Conservation (phyloP, 768 basidiomycete species). For the Rhodotorula paludigena region DNA sequence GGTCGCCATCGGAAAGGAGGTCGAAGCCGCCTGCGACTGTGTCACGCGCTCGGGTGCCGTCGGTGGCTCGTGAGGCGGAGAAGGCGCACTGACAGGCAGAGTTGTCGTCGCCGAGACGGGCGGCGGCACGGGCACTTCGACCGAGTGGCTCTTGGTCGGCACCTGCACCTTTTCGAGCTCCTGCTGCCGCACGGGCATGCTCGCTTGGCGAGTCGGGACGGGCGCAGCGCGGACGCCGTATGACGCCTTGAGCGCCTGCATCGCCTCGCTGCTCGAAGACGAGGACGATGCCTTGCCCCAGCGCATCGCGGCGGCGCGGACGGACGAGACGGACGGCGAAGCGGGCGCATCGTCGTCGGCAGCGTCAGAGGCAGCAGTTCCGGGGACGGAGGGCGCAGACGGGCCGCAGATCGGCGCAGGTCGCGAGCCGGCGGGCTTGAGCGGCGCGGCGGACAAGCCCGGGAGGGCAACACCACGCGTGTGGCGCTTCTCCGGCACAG, state of each 20-base stretch:
- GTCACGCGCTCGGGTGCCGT: no score
- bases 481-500: not conserved
- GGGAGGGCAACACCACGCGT: slow-evolving; percentile 34
- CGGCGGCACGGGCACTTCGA: not conserved
- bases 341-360: not conserved
- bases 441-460: slow-evolving; percentile 4
- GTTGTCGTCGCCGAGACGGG: not conserved
- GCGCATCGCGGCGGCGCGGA: slow-evolving; percentile 17
- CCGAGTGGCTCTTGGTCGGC: not conserved
- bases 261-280: slow-evolving; percentile 15
- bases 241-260: slow-evolving; percentile 22
- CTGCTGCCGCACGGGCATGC: not conserved
- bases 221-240: slow-evolving; percentile 28
- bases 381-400: not conserved
- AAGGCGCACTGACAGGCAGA: no score
- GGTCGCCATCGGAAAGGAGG: no score
- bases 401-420: not conserved
- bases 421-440: not conserved
- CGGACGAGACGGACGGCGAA: not conserved
- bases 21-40: no score
- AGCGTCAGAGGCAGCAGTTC: not conserved
- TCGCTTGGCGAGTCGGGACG: not conserved
- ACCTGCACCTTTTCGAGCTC: not conserved
- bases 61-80: not conserved
- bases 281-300: slow-evolving; percentile 7